phyloP scores from a whole-genome alignment of 1,139 yeast species.

The Williopsis jadinii region DNA sequence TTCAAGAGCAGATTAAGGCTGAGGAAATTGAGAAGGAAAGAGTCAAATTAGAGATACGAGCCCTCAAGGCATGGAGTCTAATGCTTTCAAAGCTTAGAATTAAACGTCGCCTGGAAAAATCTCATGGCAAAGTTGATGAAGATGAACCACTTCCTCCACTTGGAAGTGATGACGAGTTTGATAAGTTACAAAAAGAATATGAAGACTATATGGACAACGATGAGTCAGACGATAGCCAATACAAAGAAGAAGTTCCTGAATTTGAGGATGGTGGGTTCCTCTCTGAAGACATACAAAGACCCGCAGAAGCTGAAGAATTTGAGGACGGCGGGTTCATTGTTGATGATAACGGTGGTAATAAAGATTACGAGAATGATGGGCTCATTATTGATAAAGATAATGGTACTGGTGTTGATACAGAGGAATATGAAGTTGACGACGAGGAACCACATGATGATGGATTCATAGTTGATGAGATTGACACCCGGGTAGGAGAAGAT shows the following conservation, averaged over 20 bases:
- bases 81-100: constrained; percentile 69
- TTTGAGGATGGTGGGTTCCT: constrained; percentile 10
- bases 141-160: constrained; percentile 20
- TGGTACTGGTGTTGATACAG: not conserved
- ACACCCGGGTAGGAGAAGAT: not conserved
- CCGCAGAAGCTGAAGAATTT: not conserved
- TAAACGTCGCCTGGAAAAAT: constrained; percentile 52
- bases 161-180: constrained; percentile 9
- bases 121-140: constrained; percentile 52
- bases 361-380: not conserved
- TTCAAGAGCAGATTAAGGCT: constrained; percentile 50
- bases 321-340: constrained; percentile 1
- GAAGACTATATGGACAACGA: constrained; percentile 12
- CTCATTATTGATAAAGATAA: not conserved
- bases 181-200: constrained; percentile 11
- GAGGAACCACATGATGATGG: too few relatives aligned
- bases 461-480: too few relatives aligned
- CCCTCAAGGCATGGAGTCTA: constrained; percentile 67
- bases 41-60: constrained; percentile 39
- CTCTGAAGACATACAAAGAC: constrained; percentile 8
- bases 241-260: constrained; percentile 11
- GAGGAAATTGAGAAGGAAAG: constrained; percentile 44
- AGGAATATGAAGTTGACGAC: not conserved
- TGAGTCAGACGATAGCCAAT: constrained; percentile 4
- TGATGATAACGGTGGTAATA: not conserved